phyloP scores from a whole-genome alignment of 2,329 filamentous ascomycete species.

The Eutypa lata region DNA sequence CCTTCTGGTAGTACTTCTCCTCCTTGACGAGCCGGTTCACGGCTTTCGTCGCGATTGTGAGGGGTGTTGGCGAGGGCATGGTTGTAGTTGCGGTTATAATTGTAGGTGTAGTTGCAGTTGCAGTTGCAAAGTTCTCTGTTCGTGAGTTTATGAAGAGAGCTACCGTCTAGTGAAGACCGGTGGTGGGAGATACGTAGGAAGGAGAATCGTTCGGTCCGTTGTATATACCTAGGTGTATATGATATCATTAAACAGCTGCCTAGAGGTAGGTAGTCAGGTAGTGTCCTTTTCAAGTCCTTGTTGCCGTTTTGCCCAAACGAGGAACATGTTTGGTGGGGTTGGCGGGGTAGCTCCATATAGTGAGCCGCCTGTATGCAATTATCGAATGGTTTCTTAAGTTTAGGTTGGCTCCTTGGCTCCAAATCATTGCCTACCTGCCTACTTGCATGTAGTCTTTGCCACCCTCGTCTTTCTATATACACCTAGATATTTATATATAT shows the following conservation, averaged over 20 bases:
- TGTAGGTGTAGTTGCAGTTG: background rate
- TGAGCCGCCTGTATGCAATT: conserved; percentile 1
- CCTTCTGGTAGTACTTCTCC: conserved; percentile 84
- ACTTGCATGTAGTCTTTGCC: no score
- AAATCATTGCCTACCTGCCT: no score
- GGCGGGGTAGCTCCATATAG: conserved; percentile 25
- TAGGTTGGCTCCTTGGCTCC: no score
- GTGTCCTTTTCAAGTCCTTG: background rate
- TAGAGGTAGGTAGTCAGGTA: background rate
- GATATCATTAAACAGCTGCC: conserved; percentile 14
- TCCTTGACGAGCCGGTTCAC: conserved; percentile 87
- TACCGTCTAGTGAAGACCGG: background rate
- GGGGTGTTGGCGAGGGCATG: conserved; percentile 75
- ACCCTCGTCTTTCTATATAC: no score
- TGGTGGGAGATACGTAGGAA: conserved; percentile 5
- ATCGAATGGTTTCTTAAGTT: background rate
- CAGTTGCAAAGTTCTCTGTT: background rate
- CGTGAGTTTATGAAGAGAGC: background rate
- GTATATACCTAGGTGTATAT: no score
- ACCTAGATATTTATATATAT: no score
- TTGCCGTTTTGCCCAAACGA: conserved; percentile 10
- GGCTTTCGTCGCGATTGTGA: conserved; percentile 76
- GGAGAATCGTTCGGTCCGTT: background rate
- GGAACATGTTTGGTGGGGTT: conserved; percentile 31
- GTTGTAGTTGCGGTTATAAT: conserved; percentile 12